Conservation (phyloP, 148 eudicot species). For the Nepenthes gracilis region DNA sequence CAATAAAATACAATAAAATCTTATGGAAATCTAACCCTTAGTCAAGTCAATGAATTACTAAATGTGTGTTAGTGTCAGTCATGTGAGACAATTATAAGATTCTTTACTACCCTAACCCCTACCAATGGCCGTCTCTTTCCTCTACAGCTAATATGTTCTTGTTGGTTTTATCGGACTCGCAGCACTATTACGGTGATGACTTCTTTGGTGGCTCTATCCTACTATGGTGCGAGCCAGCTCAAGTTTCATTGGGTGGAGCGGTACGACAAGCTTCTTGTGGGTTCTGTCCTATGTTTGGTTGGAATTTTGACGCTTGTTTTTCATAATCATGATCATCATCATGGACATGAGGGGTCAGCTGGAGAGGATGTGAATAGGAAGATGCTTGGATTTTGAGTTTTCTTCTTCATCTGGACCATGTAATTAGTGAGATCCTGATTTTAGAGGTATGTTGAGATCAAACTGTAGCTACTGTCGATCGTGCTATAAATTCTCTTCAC, state of each 20-base stretch:
- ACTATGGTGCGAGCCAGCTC: conserved; percentile 92
- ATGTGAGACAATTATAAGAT: too few relatives aligned
- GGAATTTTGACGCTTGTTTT: conserved; percentile 80
- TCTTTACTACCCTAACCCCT: too few relatives aligned
- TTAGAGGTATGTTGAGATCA: neutral
- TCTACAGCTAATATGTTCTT: neutral
- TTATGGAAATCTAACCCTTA: too few relatives aligned
- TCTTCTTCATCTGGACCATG: neutral
- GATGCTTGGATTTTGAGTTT: conserved; percentile 23
- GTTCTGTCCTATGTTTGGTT: conserved; percentile 83
- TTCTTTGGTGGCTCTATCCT: conserved; percentile 91
- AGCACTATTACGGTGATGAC: conserved; percentile 95
- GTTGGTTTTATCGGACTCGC: conserved; percentile 15
- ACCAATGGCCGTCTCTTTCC: neutral
- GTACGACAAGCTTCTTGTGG: conserved; percentile 94
- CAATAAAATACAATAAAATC: too few relatives aligned
- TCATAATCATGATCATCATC: conserved; percentile 41
- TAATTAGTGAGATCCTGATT: neutral
- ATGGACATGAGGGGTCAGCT: conserved; percentile 7
- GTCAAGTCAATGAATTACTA: too few relatives aligned
- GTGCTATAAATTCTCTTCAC: too few relatives aligned
- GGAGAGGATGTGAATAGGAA: conserved; percentile 46
- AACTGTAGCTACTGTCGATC: too few relatives aligned
- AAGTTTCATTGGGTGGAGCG: conserved; percentile 98
- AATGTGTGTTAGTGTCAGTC: too few relatives aligned